Evolutionary conservation across 768 basidiomycete genomes (phyloP).

Genomic region (Naganishia onofrii): DNA sequence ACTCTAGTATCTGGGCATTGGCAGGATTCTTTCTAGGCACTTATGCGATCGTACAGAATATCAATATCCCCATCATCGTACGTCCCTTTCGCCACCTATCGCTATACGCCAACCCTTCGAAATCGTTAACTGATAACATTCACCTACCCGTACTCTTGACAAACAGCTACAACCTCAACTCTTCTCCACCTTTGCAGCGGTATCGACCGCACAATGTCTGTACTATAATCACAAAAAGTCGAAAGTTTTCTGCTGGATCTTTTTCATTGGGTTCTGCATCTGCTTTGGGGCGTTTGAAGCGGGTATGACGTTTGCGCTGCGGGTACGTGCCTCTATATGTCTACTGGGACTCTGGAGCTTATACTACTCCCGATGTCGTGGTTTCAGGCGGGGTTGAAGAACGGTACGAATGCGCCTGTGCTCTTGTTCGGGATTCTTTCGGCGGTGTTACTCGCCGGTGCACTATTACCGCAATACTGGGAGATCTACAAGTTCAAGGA

Average conservation of each 20-base stretch:
- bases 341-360: too few relatives aligned
- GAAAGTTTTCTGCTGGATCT: constrained; percentile 42
- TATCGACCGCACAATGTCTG: constrained; percentile 70
- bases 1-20: constrained; percentile 60
- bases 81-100: constrained; percentile 55
- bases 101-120: too few relatives aligned
- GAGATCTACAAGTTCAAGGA: constrained; percentile 66
- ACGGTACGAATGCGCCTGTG: constrained; percentile 54
- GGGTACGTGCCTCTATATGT: constrained; percentile 52
- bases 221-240: constrained; percentile 62
- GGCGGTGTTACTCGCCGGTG: constrained; percentile 61
- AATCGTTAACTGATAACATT: not conserved
- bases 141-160: not conserved
- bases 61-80: constrained; percentile 70
- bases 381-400: constrained; percentile 52
- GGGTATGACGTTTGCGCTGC: constrained; percentile 61
- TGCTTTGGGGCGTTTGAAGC: constrained; percentile 63
- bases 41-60: constrained; percentile 64
- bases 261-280: constrained; percentile 54
- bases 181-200: constrained; percentile 62
- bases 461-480: constrained; percentile 66
- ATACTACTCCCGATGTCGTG: not conserved
- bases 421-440: constrained; percentile 65
- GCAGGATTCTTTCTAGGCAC: constrained; percentile 65
- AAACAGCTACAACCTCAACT: constrained; percentile 48